Evolutionary conservation across 345 rosid species (phyloP), one percentile per base, ranked within the genome.

Genomic region (Turnera subulata): DNA sequence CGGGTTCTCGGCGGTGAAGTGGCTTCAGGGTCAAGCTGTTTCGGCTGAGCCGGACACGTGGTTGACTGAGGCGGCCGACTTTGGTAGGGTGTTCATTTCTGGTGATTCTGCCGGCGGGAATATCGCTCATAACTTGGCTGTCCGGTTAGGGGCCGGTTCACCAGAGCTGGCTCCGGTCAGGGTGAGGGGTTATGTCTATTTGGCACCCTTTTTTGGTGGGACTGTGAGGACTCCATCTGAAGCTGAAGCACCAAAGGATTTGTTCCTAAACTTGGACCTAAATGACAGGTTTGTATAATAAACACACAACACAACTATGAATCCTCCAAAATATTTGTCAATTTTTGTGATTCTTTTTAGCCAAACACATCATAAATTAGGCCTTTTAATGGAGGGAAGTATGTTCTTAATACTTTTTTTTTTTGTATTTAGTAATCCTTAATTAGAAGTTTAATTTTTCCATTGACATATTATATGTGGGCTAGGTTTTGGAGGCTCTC

Each of bases 91-190:
- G 24, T 81, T 79, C 61, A 65, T 84, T 25, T 75, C 73, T 6
- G 83, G 87, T 26, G 87, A 84, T 55, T 79, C 83, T 0, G 82
- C 84, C 0, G 87, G 90, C 12, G 87, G 86, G 24, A 81, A 77
- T 53, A 73, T 81, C 6, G 84, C 84, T 13, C 86, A 84, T 52
- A 62, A 77, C 35, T 53, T 84, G 68, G 81, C 84, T 15, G 81
- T 79, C 45, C 61, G 56, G 68, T 59, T 84, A 9, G 63, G 72
- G 39, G 61, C 71, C 2, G 71, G 71, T 12, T 78, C 86, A 6
- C 62, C 65, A 3, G 76, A 63, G n/a, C 53, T 81, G 70, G 61
- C 64, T n/a, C 86, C 84, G 6, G 83, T 81, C 35, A 56, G 26
- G 53, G 67, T 79, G 17, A 74, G 61, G 58, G 83, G 86, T 11